Evolutionary conservation across 2,329 filamentous ascomycete genomes (phyloP).

Genomic region (Fusarium dlaminii): DNA sequence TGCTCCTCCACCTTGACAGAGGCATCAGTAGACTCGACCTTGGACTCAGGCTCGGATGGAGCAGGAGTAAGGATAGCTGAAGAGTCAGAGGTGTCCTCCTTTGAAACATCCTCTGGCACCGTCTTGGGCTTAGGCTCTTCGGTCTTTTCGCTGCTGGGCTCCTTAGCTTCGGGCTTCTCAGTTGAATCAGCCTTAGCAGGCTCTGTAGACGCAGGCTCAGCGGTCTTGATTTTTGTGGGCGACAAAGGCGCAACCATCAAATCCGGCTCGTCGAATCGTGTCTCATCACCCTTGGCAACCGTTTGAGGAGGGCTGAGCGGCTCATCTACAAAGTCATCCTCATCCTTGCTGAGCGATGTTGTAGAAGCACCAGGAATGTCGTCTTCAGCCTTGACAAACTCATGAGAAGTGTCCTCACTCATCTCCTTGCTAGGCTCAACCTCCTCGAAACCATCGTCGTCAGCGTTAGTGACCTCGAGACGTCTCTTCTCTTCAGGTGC

Average conservation of each 20-base stretch:
- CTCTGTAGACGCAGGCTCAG: conserved; percentile 36
- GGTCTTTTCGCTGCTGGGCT: background rate
- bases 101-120: background rate
- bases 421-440: conserved; percentile 77
- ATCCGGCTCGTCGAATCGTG: conserved; percentile 64
- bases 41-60: conserved; percentile 38
- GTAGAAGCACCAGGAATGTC: conserved; percentile 53
- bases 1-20: conserved; percentile 24
- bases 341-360: conserved; percentile 60
- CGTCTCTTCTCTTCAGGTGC: conserved; percentile 71
- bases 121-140: conserved; percentile 1
- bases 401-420: conserved; percentile 76
- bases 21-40: conserved; percentile 13
- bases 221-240: conserved; percentile 53
- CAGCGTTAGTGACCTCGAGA: conserved; percentile 81
- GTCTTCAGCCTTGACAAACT: conserved; percentile 70
- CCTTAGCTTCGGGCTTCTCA: conserved; percentile 25
- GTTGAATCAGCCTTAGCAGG: conserved; percentile 13
- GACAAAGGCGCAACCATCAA: conserved; percentile 67
- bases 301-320: conserved; percentile 75
- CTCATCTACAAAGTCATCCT: conserved; percentile 82
- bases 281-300: conserved; percentile 64
- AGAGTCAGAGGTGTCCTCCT: conserved; percentile 35
- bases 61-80: conserved; percentile 33
- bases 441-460: conserved; percentile 94